Conservation (phyloP, 495 filamentous ascomycete species). For the Rhypophila decipiens region DNA sequence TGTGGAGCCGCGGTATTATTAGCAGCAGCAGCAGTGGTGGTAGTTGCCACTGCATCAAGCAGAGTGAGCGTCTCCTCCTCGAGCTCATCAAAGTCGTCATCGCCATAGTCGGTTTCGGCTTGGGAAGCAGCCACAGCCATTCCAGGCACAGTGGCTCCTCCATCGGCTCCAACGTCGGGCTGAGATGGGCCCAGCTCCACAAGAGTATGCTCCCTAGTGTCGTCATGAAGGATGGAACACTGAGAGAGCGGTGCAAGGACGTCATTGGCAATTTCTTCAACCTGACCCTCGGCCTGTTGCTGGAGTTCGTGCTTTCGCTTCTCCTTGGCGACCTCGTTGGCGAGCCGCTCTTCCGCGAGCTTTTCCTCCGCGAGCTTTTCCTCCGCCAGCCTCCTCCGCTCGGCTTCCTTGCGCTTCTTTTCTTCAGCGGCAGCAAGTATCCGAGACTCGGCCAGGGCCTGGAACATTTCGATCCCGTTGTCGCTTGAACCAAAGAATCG, state of each 20-base stretch:
- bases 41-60: no score
- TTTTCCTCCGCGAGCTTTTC: not conserved
- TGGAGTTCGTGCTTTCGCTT: no score
- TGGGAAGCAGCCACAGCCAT: no score
- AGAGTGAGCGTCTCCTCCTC: no score
- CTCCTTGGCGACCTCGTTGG: not conserved
- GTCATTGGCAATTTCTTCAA: not conserved
- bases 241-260: not conserved
- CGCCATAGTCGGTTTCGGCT: not conserved
- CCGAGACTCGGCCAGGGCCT: conserved; percentile 1
- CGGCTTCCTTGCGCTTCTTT: conserved; percentile 10
- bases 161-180: no score
- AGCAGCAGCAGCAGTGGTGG: no score
- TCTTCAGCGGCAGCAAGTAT: no score
- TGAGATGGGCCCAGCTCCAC: not conserved
- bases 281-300: not conserved
- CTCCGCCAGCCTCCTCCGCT: conserved; percentile 2
- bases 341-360: not conserved
- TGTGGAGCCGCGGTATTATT: no score
- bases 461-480: conserved; percentile 2
- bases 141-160: no score
- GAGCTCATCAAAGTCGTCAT: not conserved
- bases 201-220: no score
- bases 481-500: conserved; percentile 12
- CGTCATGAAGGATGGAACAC: no score